phyloP scores from a whole-genome alignment of 1,284 basidiomycete genomes.

The Wolfiporia cocos region DNA sequence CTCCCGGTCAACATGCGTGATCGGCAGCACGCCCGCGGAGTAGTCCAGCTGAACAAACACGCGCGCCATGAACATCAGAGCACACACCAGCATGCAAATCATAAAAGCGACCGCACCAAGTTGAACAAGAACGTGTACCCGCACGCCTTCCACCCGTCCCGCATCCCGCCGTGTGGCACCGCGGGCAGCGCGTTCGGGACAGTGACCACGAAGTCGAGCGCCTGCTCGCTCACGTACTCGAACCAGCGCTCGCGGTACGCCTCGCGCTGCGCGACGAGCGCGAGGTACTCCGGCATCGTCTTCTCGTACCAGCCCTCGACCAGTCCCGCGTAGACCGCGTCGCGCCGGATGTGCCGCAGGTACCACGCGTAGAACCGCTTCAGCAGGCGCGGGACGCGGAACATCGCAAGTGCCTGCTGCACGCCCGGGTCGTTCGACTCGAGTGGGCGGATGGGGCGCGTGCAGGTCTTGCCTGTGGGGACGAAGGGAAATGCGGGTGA shows the following conservation, averaged over 20 bases:
- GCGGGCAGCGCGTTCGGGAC: conserved; percentile 56
- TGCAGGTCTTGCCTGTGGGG: conserved; percentile 18
- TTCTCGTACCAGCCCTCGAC: conserved; percentile 37
- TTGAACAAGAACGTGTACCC: conserved; percentile 48
- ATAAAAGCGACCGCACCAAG: conserved; percentile 36
- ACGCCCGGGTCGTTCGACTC: conserved; percentile 47
- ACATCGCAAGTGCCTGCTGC: conserved; percentile 18
- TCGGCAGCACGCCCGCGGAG: conserved; percentile 66
- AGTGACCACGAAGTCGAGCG: conserved; percentile 55
- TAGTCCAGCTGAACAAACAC: conserved; percentile 49
- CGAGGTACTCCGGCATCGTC: conserved; percentile 52
- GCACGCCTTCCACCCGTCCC: conserved; percentile 22
- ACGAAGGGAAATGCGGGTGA: neutral
- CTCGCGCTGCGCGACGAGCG: conserved; percentile 50
- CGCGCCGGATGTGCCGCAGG: conserved; percentile 24
- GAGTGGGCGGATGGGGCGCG: conserved; percentile 27
- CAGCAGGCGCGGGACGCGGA: conserved; percentile 35
- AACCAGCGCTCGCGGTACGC: conserved; percentile 37
- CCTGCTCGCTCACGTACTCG: conserved; percentile 18
- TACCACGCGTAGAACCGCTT: conserved; percentile 34
- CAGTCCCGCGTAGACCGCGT: conserved; percentile 28
- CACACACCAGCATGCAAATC: neutral
- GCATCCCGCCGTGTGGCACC: conserved; percentile 37
- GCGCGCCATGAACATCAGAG: neutral
- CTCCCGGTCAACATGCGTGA: conserved; percentile 55